Base-by-base conservation (phyloP, 2,329 filamentous ascomycete species). In the Fusarium aywerte region DNA sequence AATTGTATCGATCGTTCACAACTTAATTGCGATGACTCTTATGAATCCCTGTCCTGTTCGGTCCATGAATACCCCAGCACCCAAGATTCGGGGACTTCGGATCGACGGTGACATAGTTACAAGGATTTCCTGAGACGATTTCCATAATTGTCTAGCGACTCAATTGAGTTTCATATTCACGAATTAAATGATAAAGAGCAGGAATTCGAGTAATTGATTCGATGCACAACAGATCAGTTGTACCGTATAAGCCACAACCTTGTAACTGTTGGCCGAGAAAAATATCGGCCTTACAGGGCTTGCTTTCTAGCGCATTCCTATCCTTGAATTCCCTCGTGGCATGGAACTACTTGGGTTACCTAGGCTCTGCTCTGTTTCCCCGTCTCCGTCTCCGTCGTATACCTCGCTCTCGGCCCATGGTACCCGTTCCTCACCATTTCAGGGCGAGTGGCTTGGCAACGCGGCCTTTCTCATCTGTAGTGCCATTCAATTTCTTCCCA, bases 351-450 rank as follows among this genome's bases (percentile, higher is more conserved):
- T 43, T 29, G 32, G 21, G n/a, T n/a, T 27, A 23, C n/a, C 18
- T n/a, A n/a, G n/a, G 40, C 7, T 25, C 23, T 43, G 23, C 27
- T 48, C 38, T 39, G 47, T 38, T 59, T 39, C 39, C 58, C 54
- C 52, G 45, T 49, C 45, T 21, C 32, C 21, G 45, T 23, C 29
- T 23, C 29, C 44, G 38, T 70, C 71, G 71, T 73, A 73, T 73
- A 64, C 57, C 71, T 73, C 71, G 71, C 62, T 39, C 73, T 73
- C 67, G 61, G 68, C 32, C 32, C 32, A 38, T 49, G 21, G 38
- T 49, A 36, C 43, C 62, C 58, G 47, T 61, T 47, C 64, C 58
- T 49, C 44, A 57, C 25, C 33, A 40, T 39, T 38, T 50, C 51
- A 47, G 57, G 52, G 59, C 53, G 52, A 52, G 56, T 67, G 65